These are phyloP conservation scores for Avicennia marina DNA, from an alignment of 257 asterid species.

Conservation along the genomic window DNA sequence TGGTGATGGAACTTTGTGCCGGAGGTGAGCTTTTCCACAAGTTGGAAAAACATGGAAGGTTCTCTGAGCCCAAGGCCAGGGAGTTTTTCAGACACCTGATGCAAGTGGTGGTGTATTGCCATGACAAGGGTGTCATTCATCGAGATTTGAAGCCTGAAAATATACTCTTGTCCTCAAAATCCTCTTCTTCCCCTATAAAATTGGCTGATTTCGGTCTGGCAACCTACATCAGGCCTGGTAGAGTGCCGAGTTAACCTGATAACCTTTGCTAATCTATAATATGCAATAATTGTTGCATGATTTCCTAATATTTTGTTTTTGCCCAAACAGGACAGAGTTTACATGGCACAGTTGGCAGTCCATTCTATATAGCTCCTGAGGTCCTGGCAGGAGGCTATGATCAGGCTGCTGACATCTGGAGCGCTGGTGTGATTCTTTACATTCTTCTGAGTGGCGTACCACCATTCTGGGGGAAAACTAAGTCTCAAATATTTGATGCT, in stretches of 20 bases:
- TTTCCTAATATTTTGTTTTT: conserved; percentile 1
- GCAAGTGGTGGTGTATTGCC: conserved; percentile 70
- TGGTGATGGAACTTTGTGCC: conserved; percentile 89
- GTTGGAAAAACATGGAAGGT: conserved; percentile 77
- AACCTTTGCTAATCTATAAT: not conserved
- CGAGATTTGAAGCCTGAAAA: conserved; percentile 83
- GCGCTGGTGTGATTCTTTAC: conserved; percentile 80
- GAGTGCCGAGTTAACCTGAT: not conserved
- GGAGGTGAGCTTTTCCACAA: conserved; percentile 82
- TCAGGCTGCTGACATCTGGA: conserved; percentile 84
- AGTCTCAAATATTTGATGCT: conserved; percentile 67
- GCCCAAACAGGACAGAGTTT: conserved; percentile 51
- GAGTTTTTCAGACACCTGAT: conserved; percentile 57
- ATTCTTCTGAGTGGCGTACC: conserved; percentile 79
- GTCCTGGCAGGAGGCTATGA: conserved; percentile 67
- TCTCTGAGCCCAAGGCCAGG: conserved; percentile 58
- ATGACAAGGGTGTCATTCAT: conserved; percentile 72
- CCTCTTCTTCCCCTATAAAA: conserved; percentile 66
- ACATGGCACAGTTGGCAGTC: conserved; percentile 77
- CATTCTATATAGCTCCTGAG: conserved; percentile 88
- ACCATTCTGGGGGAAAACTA: conserved; percentile 81
- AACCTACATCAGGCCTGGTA: conserved; percentile 59
- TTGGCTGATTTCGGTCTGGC: conserved; percentile 88
- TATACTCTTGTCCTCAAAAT: conserved; percentile 60
- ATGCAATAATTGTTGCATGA: not conserved